phyloP scores from a whole-genome alignment of 495 filamentous ascomycete species.

The Mytilinidion resinicola region DNA sequence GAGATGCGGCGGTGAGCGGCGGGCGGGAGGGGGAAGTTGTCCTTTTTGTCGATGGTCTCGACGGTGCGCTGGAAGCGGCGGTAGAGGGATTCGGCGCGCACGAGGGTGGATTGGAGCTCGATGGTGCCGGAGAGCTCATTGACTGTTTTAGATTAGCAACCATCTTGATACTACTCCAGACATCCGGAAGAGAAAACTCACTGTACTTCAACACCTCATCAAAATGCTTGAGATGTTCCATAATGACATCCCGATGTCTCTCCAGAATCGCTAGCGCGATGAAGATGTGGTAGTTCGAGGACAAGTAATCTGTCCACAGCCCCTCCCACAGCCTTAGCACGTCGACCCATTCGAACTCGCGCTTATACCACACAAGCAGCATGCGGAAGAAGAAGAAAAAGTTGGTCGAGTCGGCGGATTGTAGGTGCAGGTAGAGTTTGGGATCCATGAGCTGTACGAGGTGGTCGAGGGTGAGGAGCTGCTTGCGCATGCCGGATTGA shows the following conservation, averaged over 20 bases:
- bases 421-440: constrained; percentile 81
- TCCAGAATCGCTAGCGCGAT: constrained; percentile 92
- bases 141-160: constrained; percentile 45
- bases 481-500: constrained; percentile 88
- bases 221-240: constrained; percentile 89
- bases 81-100: constrained; percentile 84
- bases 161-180: constrained; percentile 4
- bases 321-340: constrained; percentile 85
- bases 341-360: constrained; percentile 86
- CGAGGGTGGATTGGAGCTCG: constrained; percentile 74
- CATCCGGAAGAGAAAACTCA: constrained; percentile 39
- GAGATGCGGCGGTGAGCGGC: constrained; percentile 45
- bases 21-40: constrained; percentile 67
- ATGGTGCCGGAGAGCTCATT: constrained; percentile 94
- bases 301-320: constrained; percentile 88
- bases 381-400: constrained; percentile 99
- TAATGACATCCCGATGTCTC: constrained; percentile 88
- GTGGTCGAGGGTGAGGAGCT: constrained; percentile 85
- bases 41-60: constrained; percentile 80
- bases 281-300: constrained; percentile 87
- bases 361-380: constrained; percentile 97
- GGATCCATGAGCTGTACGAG: constrained; percentile 95
- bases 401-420: constrained; percentile 87
- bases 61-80: constrained; percentile 78
- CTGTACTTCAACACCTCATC: constrained; percentile 96